Evolutionary conservation across 2,329 filamentous ascomycete genomes (phyloP).

Genomic region (Penicillium sp.): DNA sequence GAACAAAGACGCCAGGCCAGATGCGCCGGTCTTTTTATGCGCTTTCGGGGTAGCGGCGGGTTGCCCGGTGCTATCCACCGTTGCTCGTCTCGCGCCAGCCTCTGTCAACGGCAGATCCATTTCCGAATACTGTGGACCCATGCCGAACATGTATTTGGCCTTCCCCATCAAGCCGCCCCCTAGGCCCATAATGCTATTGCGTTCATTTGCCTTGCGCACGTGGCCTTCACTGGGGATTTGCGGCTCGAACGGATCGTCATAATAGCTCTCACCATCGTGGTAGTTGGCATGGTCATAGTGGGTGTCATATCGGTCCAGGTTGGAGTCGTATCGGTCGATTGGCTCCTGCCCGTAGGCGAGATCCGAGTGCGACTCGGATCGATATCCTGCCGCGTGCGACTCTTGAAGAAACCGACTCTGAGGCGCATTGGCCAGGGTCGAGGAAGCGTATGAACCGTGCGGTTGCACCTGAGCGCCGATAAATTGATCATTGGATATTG

Average conservation of each 20-base stretch:
- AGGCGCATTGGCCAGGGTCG: not conserved
- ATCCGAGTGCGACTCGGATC: slow-evolving; percentile 32
- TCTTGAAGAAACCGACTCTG: slow-evolving; percentile 20
- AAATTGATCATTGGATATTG: slow-evolving; percentile 91
- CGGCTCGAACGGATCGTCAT: slow-evolving; percentile 42
- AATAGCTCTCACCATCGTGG: slow-evolving; percentile 61
- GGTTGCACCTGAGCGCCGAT: slow-evolving; percentile 60
- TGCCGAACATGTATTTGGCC: slow-evolving; percentile 85
- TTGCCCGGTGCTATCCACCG: slow-evolving; percentile 41
- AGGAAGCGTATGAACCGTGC: slow-evolving; percentile 28
- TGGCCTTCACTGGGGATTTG: slow-evolving; percentile 42
- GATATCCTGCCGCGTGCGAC: slow-evolving; percentile 28
- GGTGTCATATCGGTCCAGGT: slow-evolving; percentile 1
- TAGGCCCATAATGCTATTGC: slow-evolving; percentile 82
- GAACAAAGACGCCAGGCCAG: slow-evolving; percentile 89
- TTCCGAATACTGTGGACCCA: slow-evolving; percentile 82
- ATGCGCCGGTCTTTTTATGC: slow-evolving; percentile 59
- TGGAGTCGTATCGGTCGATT: slow-evolving; percentile 57
- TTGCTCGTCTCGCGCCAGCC: slow-evolving; percentile 49
- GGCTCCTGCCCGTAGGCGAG: slow-evolving; percentile 2
- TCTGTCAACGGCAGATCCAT: slow-evolving; percentile 97
- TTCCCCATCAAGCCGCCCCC: slow-evolving; percentile 81
- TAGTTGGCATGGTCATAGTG: slow-evolving; percentile 45
- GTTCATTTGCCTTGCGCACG: slow-evolving; percentile 58
- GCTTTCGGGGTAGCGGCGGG: slow-evolving; percentile 39